Percentiles rank a stretch among this genome's conserved stretches.
Conservation (phyloP, 805 yeast genomes). For the Saccharomycopsis sp. region DNA sequence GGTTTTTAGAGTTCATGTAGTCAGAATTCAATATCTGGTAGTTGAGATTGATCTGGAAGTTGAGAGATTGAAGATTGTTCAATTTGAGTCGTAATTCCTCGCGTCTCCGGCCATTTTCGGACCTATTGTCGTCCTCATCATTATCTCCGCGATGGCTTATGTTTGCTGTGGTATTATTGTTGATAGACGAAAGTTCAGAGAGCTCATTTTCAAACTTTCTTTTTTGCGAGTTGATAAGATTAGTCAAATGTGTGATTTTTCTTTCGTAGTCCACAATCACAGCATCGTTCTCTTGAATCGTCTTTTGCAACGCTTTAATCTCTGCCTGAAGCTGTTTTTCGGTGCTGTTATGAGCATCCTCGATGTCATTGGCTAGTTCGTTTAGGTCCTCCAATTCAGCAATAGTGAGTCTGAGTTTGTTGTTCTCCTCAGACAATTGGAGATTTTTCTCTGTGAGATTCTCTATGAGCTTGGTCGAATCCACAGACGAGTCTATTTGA, state of each 20-base stretch:
- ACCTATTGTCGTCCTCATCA: background rate
- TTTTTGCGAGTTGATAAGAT: background rate
- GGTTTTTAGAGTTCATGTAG: background rate
- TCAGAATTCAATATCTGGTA: constrained; percentile 1
- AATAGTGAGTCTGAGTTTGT: constrained; percentile 32
- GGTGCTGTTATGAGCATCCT: constrained; percentile 35
- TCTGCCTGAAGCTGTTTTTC: constrained; percentile 39
- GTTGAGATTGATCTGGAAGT: background rate
- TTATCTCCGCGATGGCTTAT: background rate
- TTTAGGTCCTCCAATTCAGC: constrained; percentile 44
- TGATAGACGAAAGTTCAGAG: background rate
- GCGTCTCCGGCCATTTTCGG: background rate
- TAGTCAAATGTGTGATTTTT: constrained; percentile 1
- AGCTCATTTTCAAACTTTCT: background rate
- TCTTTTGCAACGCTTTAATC: constrained; percentile 27
- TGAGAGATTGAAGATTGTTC: background rate
- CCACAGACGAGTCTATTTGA: constrained; percentile 27
- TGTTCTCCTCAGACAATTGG: constrained; percentile 31
- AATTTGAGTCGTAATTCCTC: background rate
- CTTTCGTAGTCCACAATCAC: background rate
- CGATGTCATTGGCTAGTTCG: constrained; percentile 43
- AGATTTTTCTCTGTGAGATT: constrained; percentile 32
- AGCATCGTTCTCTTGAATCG: constrained; percentile 1
- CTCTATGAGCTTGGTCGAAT: constrained; percentile 30
- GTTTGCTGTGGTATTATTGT: background rate